These are phyloP conservation scores for Nakazawaea wickerhamii DNA, from an alignment of 805 yeast species.

Conservation along the genomic window DNA sequence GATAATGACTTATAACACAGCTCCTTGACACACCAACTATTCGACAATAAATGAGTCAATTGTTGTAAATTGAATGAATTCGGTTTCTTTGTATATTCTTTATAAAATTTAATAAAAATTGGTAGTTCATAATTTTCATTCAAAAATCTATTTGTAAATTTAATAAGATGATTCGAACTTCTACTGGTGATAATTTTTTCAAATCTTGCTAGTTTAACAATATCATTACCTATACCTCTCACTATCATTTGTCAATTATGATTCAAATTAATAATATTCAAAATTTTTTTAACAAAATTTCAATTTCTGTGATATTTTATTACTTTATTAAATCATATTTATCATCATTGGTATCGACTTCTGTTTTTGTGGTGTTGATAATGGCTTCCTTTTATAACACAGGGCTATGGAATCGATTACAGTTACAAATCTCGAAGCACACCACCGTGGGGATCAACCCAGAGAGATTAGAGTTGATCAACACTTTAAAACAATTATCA, in stretches of 20 bases:
- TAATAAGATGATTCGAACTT: not conserved
- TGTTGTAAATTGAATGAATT: not conserved
- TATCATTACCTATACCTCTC: conserved; percentile 11
- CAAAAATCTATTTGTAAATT: conserved; percentile 1
- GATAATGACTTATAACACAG: conserved; percentile 63
- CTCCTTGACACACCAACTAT: conserved; percentile 71
- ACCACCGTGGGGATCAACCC: conserved; percentile 14
- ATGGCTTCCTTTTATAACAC: conserved; percentile 25
- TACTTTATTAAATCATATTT: conserved; percentile 17
- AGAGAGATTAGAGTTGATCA: conserved; percentile 1
- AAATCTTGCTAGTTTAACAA: conserved; percentile 2
- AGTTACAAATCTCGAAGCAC: conserved; percentile 9
- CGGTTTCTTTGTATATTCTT: not conserved
- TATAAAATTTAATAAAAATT: not conserved
- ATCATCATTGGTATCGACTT: not conserved
- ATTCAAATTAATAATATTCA: not conserved
- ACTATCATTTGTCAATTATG: not conserved
- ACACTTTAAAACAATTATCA: conserved; percentile 6
- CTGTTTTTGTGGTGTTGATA: conserved; percentile 22
- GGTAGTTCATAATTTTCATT: conserved; percentile 1
- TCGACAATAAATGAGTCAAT: conserved; percentile 35
- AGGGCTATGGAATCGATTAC: conserved; percentile 15
- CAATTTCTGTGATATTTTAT: conserved; percentile 25
- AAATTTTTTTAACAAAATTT: conserved; percentile 20
- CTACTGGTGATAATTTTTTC: conserved; percentile 1